Evolutionary conservation across 805 yeast genomes (phyloP), one percentile per base, ranked within the genome.

Genomic region (Candida krabiensis): DNA sequence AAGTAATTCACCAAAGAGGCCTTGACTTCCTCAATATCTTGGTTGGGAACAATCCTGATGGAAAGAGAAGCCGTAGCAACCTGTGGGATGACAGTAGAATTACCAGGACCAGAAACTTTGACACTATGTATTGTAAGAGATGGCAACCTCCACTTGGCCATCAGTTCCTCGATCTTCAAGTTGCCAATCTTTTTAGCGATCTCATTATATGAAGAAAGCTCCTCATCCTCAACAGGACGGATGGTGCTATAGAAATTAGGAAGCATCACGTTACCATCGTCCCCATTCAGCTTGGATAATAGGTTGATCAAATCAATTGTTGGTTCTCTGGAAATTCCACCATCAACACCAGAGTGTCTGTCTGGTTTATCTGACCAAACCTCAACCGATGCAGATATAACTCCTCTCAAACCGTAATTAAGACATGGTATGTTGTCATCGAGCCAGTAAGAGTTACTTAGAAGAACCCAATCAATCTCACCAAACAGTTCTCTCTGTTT

Each of bases 301-400:
- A 91, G 54, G 37, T 81, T 83, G 28, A 90, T 73, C 60, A 91
- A 62, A 56, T 91, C 98, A 66, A 86, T 77, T 0, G 95, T 81
- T 2, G 99, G 97, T 52, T 91, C 99, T 40, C 84, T 73, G 44
- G 79, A 76, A 7, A 84, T 81, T 42, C 98, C 98, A 35, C 99
- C 99, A 63, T 89, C 95, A 8, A 93, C 93, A 45, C 99, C 99
- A 0, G 97, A 87, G 58, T 93, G 99, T 41, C 95, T 69, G 60
- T 93, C 97, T 1, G 95, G 95, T 42, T 73, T 73, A 47, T 82
- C 90, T 35, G 89, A 79, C 40, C 69, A 67, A 9, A 93, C 71
- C 24, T 77, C 78, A 2, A 93, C 75, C n/a, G 80, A 70, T 2
- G 87, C 83, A 61, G 89, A 85, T 17, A 93, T 71, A 2, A 90